phyloP scores from a whole-genome alignment of 306 rosid genomes.

The Pterocarpus santalinus region DNA sequence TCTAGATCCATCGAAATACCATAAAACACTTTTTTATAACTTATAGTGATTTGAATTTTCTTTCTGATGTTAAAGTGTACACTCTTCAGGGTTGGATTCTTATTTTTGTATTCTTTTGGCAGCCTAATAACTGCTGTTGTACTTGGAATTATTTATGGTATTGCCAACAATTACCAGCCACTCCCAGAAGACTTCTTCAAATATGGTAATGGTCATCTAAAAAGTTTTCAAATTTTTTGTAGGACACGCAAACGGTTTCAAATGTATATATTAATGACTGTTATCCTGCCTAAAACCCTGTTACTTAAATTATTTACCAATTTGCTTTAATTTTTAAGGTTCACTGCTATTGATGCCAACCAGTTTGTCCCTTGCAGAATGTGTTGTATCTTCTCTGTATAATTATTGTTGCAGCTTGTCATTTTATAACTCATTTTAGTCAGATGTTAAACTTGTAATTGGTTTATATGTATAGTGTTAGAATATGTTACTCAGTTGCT shows the following conservation, averaged over 20 bases:
- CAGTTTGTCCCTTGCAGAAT: not conserved
- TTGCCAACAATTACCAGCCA: conserved; percentile 65
- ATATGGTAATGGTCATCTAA: conserved; percentile 58
- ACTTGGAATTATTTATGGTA: conserved; percentile 65
- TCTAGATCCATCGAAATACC: not conserved
- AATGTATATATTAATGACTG: conserved; percentile 8
- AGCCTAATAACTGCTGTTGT: conserved; percentile 70
- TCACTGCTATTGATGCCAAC: not conserved
- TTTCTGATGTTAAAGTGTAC: not conserved
- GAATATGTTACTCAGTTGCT: not conserved
- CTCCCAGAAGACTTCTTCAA: conserved; percentile 69
- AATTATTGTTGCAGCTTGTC: not conserved
- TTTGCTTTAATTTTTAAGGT: not conserved
- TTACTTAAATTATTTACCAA: not conserved
- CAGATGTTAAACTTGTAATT: not conserved
- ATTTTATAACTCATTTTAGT: conserved; percentile 12
- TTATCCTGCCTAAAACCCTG: not conserved
- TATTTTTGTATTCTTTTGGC: conserved; percentile 36
- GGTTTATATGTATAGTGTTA: not conserved
- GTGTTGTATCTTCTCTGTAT: not conserved
- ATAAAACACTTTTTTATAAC: not conserved
- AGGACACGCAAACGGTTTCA: not conserved
- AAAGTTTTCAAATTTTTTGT: not conserved
- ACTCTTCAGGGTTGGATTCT: not conserved
- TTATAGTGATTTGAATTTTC: not conserved